Conservation (phyloP, 441 rosid genomes). For the Croton setiger region DNA sequence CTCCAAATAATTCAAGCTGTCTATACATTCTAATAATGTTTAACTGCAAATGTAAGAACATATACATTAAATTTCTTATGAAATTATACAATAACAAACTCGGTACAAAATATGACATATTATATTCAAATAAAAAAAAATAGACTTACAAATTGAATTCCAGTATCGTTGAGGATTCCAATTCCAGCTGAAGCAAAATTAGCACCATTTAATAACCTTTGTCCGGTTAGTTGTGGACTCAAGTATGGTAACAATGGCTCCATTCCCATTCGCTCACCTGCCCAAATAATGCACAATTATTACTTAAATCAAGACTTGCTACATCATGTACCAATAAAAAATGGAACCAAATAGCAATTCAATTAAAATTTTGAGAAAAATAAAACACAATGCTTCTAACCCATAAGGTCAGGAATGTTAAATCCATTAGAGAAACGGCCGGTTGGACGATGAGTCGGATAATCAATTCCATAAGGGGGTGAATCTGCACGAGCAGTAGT, state of each 20-base stretch:
- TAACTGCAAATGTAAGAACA: constrained; percentile 10
- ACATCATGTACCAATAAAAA: neutral
- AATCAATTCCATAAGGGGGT: constrained; percentile 38
- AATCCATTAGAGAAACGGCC: constrained; percentile 38
- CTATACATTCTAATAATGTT: constrained; percentile 29
- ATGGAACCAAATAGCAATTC: no score
- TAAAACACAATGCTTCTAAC: neutral
- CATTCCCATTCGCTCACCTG: constrained; percentile 24
- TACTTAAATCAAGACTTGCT: neutral
- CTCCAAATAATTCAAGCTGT: constrained; percentile 31
- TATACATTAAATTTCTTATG: no score
- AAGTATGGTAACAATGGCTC: constrained; percentile 34
- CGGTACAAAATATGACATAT: no score
- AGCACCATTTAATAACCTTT: constrained; percentile 37
- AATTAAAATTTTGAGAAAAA: no score
- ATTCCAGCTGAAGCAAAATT: constrained; percentile 40
- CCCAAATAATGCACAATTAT: neutral
- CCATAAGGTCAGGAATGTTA: constrained; percentile 37
- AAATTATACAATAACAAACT: no score
- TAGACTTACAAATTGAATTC: constrained; percentile 38
- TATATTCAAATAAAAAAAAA: no score
- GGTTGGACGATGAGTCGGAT: constrained; percentile 28
- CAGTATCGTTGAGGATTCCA: constrained; percentile 46
- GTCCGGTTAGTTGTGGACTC: constrained; percentile 29
- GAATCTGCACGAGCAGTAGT: constrained; percentile 42